Conservation (phyloP, 495 filamentous ascomycete genomes). For the Penicillium desertorum region DNA sequence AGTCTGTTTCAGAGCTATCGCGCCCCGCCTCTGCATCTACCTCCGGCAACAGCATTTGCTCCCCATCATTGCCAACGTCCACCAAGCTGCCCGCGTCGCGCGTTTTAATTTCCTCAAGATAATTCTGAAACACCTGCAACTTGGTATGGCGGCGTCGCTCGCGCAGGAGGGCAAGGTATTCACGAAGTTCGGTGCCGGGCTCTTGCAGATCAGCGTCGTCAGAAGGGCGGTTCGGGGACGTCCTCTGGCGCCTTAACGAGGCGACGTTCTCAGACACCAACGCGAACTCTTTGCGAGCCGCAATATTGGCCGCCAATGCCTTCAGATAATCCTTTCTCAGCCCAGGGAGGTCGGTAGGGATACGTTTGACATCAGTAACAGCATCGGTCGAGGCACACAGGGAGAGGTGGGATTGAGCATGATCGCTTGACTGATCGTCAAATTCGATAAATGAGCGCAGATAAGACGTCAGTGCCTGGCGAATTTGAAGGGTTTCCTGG, state of each 20-base stretch:
- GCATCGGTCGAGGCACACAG: conserved; percentile 40
- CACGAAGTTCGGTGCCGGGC: conserved; percentile 40
- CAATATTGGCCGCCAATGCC: conserved; percentile 57
- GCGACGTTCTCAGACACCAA: conserved; percentile 32
- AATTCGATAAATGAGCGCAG: conserved; percentile 44
- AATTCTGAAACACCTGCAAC: conserved; percentile 53
- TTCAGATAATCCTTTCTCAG: conserved; percentile 55
- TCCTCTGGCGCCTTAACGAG: conserved; percentile 22
- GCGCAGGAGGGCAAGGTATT: conserved; percentile 55
- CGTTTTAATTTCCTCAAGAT: conserved; percentile 37
- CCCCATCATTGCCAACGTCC: conserved; percentile 46
- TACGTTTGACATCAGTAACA: conserved; percentile 37
- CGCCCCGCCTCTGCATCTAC: conserved; percentile 16
- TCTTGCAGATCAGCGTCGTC: conserved; percentile 28
- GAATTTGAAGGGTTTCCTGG: conserved; percentile 47
- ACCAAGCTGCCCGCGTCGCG: conserved; percentile 47
- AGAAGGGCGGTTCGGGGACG: conserved; percentile 15
- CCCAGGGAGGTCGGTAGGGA: conserved; percentile 40
- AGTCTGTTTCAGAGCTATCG: conserved; percentile 22
- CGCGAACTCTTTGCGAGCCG: conserved; percentile 50
- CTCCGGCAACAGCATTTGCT: conserved; percentile 46
- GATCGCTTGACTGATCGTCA: conserved; percentile 28
- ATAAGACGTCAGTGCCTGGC: conserved; percentile 45
- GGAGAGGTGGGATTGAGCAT: conserved; percentile 36
- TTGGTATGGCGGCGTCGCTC: conserved; percentile 55